Conservation (phyloP, 1,284 basidiomycete species). For the Testicularia cyperi region DNA sequence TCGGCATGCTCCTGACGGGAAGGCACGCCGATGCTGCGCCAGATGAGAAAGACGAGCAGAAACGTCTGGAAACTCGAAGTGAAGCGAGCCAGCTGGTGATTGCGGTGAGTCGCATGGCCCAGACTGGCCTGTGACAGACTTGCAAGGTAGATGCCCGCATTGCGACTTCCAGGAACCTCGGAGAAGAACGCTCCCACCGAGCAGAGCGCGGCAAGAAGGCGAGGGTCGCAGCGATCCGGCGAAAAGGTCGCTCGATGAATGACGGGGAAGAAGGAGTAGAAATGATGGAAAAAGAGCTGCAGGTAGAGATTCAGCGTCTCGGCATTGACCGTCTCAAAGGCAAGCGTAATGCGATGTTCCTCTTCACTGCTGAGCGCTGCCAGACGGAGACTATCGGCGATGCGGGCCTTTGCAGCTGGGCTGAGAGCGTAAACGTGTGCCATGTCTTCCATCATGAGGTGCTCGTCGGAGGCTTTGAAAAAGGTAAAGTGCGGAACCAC, state of each 20-base stretch:
- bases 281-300: slow-evolving; percentile 26
- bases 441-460: slow-evolving; percentile 16
- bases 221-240: slow-evolving; percentile 12
- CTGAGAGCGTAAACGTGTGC: slow-evolving; percentile 7
- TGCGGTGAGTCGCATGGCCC: slow-evolving; percentile 1
- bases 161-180: slow-evolving; percentile 10
- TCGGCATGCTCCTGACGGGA: slow-evolving; percentile 15
- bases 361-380: slow-evolving; percentile 5
- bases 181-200: slow-evolving; percentile 16
- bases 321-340: slow-evolving; percentile 11
- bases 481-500: slow-evolving; percentile 8
- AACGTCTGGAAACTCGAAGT: slow-evolving; percentile 13
- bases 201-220: slow-evolving; percentile 11
- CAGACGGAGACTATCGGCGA: slow-evolving; percentile 4
- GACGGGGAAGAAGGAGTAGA: slow-evolving; percentile 14
- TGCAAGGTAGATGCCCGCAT: slow-evolving; percentile 9
- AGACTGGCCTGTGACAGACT: slow-evolving; percentile 7
- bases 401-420: slow-evolving; percentile 4
- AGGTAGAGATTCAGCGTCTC: slow-evolving; percentile 15
- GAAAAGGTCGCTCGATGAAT: slow-evolving; percentile 23
- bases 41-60: slow-evolving; percentile 5
- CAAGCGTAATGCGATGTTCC: slow-evolving; percentile 4
- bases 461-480: slow-evolving; percentile 8
- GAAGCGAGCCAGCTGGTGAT: slow-evolving; percentile 3
- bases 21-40: slow-evolving; percentile 15